phyloP scores from a whole-genome alignment of 257 asterid genomes.

The Nicotiana tomentosiformis region DNA sequence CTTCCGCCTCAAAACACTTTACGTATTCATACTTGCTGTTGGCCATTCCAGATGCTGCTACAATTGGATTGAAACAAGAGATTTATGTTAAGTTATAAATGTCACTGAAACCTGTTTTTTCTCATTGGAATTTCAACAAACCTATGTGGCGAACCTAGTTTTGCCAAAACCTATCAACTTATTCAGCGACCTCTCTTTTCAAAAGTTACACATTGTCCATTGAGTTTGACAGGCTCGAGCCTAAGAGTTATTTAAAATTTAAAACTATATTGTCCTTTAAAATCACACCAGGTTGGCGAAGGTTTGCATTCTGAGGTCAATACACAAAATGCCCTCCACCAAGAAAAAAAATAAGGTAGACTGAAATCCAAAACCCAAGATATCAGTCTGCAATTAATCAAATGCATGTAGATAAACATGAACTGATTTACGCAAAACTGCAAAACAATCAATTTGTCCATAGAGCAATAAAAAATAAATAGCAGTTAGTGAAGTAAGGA shows the following conservation, averaged over 20 bases:
- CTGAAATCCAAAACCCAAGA: background rate
- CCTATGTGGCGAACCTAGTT: background rate
- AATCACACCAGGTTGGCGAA: background rate
- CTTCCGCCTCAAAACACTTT: constrained; percentile 61
- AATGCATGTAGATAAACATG: background rate
- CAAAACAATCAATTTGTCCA: background rate
- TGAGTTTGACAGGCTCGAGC: background rate
- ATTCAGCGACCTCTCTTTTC: background rate
- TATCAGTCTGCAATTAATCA: background rate
- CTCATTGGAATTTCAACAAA: background rate
- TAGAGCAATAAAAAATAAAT: background rate
- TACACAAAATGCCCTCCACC: background rate
- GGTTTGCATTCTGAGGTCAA: background rate
- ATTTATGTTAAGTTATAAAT: background rate
- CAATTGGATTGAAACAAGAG: background rate
- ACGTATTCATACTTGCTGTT: constrained; percentile 84
- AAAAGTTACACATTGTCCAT: background rate
- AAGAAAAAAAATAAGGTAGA: background rate
- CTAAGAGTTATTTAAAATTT: background rate
- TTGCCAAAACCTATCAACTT: background rate
- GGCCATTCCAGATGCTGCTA: constrained; percentile 39
- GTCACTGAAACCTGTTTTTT: background rate
- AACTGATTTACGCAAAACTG: background rate
- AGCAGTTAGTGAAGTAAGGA: background rate
- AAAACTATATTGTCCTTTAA: background rate